Base-by-base conservation (phyloP, 2,329 filamentous ascomycete genomes). In the Hypoxylon sp. region DNA sequence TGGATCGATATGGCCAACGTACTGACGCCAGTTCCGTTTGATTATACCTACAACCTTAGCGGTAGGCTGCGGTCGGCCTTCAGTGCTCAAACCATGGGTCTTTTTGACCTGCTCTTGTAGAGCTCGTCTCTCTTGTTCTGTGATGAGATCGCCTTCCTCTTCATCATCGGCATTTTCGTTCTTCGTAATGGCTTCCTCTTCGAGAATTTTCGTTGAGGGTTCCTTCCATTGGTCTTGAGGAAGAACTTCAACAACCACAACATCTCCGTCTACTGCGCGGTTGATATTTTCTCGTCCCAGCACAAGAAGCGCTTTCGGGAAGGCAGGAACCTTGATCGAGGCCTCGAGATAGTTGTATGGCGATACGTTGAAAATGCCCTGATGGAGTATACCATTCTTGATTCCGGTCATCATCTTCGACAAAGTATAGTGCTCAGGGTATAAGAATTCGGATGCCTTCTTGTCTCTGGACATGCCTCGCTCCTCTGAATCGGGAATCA, bases 281-380 rank as follows among this genome's bases (percentile, higher is more conserved):
- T 98, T 99, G 83, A 97, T 98, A 80, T 97, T 98, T 76, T 99
- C 96, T 67, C 96, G 88, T 11, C 96, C 96, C 14, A 98, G 86
- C 50, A 99, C 87, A 14, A 99, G 85, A 30, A 99, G 87, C 1
- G 94, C 87, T 75, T 96, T 97, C 65, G 96, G 91, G 75, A 99
- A 99, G 3, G 94, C 89, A 0, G 94, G 89, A 0, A 97, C 94
- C 74, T 95, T 91, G 68, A 98, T 92, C 0, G 93, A 94, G 1
- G 93, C 96, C 79, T 99, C 96, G 10, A 99, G 85, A 75, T 98
- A 99, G 82, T 99, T 99, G 85, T 98, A 99, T 0, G 93, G 93
- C 6, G 96, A 98, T 28, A 98, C 93, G 76, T 94, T 97, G 83
- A 98, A 99, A 23, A 93, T 90, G 5, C 96, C 96, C 80, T 99